phyloP scores from a whole-genome alignment of 305 asterid species.

The Caryopteris hybrid region DNA sequence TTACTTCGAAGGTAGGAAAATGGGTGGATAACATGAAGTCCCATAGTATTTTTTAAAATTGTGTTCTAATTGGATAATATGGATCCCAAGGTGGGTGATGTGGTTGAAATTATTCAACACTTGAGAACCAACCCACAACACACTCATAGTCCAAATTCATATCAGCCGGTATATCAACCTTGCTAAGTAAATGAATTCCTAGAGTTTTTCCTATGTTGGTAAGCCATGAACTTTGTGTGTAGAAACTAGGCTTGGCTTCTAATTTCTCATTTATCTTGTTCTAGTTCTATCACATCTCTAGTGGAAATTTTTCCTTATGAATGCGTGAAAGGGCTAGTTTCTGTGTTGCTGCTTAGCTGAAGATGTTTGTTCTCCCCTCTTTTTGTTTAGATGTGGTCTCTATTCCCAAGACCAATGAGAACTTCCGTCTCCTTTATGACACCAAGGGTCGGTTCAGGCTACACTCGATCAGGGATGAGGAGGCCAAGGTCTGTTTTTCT shows the following conservation, averaged over 20 bases:
- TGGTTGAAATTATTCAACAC: no score
- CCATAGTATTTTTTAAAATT: no score
- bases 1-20: no score
- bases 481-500: constrained; percentile 44
- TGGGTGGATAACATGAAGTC: no score
- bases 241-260: neutral
- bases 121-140: no score
- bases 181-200: no score
- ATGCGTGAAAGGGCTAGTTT: neutral
- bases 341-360: neutral
- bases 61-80: no score
- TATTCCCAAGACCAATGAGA: constrained; percentile 65
- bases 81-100: no score
- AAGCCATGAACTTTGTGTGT: neutral
- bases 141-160: no score
- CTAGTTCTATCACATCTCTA: neutral
- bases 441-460: constrained; percentile 72
- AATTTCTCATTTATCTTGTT: neutral
- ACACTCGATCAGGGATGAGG: constrained; percentile 60
- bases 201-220: neutral
- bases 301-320: neutral
- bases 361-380: neutral
- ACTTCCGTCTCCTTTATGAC: constrained; percentile 63
- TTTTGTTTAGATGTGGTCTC: constrained; percentile 52
- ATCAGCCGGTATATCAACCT: no score